phyloP scores from a whole-genome alignment of 208 protist species.

The Leishmania arabica region DNA sequence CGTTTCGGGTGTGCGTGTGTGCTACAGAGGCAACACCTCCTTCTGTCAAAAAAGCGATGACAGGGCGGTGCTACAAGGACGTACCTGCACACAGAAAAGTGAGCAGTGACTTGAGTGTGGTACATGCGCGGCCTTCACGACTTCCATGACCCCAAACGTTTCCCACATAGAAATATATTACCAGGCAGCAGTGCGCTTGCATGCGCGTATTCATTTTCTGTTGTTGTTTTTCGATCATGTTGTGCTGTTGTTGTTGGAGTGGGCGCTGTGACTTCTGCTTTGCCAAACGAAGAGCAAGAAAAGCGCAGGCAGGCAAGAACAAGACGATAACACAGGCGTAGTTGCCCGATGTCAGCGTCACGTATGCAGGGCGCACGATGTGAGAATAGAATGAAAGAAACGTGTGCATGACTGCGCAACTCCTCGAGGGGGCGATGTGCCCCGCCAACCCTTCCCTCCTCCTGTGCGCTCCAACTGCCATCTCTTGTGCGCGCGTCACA shows the following conservation, averaged over 20 bases:
- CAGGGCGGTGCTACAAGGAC: not conserved
- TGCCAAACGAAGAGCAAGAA: not conserved
- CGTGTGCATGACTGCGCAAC: not conserved
- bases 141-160: not conserved
- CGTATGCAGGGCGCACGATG: not conserved
- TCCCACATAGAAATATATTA: not conserved
- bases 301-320: constrained; percentile 12
- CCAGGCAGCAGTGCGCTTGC: not conserved
- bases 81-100: not conserved
- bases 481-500: not conserved
- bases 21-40: too few relatives aligned
- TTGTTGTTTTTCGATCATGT: not conserved
- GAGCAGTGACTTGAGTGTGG: not conserved
- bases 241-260: not conserved
- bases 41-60: not conserved
- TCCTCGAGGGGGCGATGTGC: not conserved
- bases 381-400: constrained; percentile 24
- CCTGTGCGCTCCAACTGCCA: not conserved
- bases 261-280: not conserved
- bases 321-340: not conserved
- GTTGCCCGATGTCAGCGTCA: not conserved
- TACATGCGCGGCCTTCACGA: not conserved
- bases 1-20: not conserved
- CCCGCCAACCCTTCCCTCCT: not conserved
- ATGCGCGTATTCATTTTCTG: too few relatives aligned